Evolutionary conservation across 176 grass and related monocot species (phyloP).

Genomic region (Rhynchospora breviuscula): DNA sequence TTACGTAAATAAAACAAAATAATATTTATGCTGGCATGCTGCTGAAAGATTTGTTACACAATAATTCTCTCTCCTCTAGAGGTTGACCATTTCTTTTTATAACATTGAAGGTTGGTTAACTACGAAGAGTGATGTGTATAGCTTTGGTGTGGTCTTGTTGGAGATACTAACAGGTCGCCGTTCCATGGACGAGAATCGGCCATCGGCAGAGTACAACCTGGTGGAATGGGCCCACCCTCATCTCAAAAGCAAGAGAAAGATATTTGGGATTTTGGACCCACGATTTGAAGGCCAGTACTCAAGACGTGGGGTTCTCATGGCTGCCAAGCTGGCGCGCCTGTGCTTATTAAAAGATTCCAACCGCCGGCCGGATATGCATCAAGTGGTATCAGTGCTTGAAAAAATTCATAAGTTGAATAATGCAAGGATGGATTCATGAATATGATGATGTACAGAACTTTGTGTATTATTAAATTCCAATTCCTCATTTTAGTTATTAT

Average conservation of each 20-base stretch:
- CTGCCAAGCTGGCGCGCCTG: conserved; percentile 29
- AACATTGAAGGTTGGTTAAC: conserved; percentile 50
- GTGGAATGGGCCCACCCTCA: conserved; percentile 73
- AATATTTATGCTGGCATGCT: too few relatives aligned
- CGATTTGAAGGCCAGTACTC: conserved; percentile 62
- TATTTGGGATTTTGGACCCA: conserved; percentile 55
- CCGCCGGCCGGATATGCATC: conserved; percentile 59
- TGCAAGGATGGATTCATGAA: not conserved
- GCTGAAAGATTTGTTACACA: too few relatives aligned
- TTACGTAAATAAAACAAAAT: not conserved
- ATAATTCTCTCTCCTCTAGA: not conserved
- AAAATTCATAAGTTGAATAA: conserved; percentile 49
- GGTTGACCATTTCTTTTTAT: not conserved
- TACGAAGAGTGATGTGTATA: conserved; percentile 71
- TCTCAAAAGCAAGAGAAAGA: conserved; percentile 59
- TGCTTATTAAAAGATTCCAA: conserved; percentile 56
- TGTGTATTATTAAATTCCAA: too few relatives aligned
- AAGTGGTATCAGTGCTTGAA: conserved; percentile 50
- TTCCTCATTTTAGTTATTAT: too few relatives aligned
- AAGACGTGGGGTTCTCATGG: conserved; percentile 43
- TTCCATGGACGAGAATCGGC: conserved; percentile 62
- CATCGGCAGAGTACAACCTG: conserved; percentile 50
- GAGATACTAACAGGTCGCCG: conserved; percentile 72
- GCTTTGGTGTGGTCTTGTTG: conserved; percentile 78
- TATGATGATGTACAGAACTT: too few relatives aligned